Percentiles rank a stretch among this genome's conserved stretches.
phyloP scores from a whole-genome alignment of 495 filamentous ascomycete genomes.

The Evernia prunastri region DNA sequence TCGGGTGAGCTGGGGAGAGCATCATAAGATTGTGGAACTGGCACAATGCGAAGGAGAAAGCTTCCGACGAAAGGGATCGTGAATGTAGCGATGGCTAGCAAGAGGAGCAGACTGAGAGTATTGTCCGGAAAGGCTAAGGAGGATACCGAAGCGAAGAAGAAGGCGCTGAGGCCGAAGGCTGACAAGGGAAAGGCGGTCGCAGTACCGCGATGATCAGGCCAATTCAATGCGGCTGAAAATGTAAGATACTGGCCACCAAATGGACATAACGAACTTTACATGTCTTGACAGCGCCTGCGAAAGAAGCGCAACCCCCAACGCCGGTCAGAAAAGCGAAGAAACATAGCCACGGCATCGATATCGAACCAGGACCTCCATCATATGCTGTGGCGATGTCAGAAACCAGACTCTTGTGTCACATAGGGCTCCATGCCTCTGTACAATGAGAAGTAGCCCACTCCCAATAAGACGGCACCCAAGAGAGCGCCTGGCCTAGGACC shows the following conservation, averaged over 20 bases:
- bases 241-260: not conserved
- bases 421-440: conserved; percentile 46
- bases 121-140: conserved; percentile 76
- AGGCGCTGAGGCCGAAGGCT: conserved; percentile 89
- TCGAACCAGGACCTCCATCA: conserved; percentile 46
- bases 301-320: conserved; percentile 79
- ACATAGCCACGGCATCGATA: conserved; percentile 63
- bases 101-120: conserved; percentile 68
- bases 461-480: conserved; percentile 63
- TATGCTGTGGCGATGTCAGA: conserved; percentile 36
- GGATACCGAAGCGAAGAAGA: conserved; percentile 84
- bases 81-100: conserved; percentile 77
- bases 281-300: conserved; percentile 77
- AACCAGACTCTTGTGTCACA: not conserved
- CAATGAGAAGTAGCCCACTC: conserved; percentile 74
- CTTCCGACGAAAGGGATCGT: conserved; percentile 63
- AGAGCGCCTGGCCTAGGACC: conserved; percentile 74
- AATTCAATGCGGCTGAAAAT: conserved; percentile 73
- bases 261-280: conserved; percentile 35
- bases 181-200: conserved; percentile 90
- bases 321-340: conserved; percentile 81
- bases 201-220: conserved; percentile 83
- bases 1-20: conserved; percentile 49
- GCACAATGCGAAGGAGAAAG: conserved; percentile 75
- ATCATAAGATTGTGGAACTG: conserved; percentile 56